Evolutionary conservation across 1,139 yeast genomes (phyloP).

Genomic region (Debaryomyces sp.): DNA sequence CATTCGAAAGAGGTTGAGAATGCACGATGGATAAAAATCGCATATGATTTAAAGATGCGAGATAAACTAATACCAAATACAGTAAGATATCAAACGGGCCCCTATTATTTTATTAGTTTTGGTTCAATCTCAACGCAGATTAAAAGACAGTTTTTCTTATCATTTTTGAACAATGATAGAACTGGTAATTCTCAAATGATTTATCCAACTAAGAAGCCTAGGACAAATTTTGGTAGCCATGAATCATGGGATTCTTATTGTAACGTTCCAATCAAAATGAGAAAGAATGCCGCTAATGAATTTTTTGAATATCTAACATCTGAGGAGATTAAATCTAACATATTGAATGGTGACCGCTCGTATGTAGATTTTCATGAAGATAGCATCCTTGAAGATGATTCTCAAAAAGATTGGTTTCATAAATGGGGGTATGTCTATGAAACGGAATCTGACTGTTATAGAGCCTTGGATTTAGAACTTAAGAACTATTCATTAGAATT

Average conservation of each 20-base stretch:
- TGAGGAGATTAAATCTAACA: constrained; percentile 14
- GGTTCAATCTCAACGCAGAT: constrained; percentile 19
- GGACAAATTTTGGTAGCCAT: background rate
- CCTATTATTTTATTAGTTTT: constrained; percentile 16
- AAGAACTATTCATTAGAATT: constrained; percentile 16
- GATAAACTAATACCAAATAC: constrained; percentile 19
- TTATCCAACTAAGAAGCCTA: background rate
- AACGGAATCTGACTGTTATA: constrained; percentile 14
- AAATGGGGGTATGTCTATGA: constrained; percentile 19
- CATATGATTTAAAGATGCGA: constrained; percentile 17
- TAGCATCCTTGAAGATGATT: constrained; percentile 4
- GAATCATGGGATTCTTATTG: background rate
- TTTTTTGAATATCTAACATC: constrained; percentile 13
- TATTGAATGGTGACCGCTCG: constrained; percentile 12
- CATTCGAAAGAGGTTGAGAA: constrained; percentile 16
- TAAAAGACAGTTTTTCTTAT: constrained; percentile 16
- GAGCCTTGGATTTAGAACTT: constrained; percentile 15
- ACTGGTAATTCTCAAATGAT: constrained; percentile 7
- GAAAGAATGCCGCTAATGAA: constrained; percentile 8
- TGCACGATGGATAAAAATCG: constrained; percentile 18
- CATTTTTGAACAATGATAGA: constrained; percentile 9
- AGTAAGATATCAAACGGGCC: constrained; percentile 18
- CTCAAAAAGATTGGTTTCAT: constrained; percentile 17
- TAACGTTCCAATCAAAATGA: constrained; percentile 1
- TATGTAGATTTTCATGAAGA: constrained; percentile 10